Evolutionary conservation across 2,329 filamentous ascomycete genomes (phyloP).

Genomic region (Neonectria hederae): DNA sequence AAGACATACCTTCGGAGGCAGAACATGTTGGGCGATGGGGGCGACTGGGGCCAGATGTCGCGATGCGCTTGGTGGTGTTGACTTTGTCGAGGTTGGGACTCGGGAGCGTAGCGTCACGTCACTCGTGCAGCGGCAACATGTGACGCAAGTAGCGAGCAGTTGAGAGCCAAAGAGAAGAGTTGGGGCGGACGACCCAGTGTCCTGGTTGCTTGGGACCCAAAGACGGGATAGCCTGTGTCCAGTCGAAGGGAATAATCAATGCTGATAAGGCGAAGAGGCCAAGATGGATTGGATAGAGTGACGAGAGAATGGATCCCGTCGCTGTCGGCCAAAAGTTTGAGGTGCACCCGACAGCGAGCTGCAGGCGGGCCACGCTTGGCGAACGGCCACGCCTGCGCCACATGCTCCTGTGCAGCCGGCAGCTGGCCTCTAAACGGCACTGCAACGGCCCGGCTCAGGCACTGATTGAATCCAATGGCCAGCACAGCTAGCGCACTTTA

Average conservation of each 20-base stretch:
- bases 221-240: not conserved
- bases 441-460: constrained; percentile 3
- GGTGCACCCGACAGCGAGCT: constrained; percentile 5
- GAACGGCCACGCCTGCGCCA: constrained; percentile 18
- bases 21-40: constrained; percentile 59
- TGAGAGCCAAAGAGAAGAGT: not conserved
- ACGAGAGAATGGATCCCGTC: not conserved
- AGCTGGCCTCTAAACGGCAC: not conserved
- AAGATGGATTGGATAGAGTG: constrained; percentile 3
- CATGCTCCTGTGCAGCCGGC: not conserved
- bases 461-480: constrained; percentile 2
- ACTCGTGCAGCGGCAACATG: constrained; percentile 21
- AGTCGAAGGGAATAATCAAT: constrained; percentile 19
- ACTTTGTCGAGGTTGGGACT: constrained; percentile 9
- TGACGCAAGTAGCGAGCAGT: constrained; percentile 4
- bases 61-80: constrained; percentile 22
- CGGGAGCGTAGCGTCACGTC: constrained; percentile 17
- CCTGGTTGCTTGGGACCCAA: not conserved
- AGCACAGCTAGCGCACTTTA: too few relatives aligned
- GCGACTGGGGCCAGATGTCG: constrained; percentile 9
- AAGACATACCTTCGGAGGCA: constrained; percentile 65
- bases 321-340: constrained; percentile 14
- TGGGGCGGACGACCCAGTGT: not conserved
- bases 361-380: constrained; percentile 1
- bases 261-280: constrained; percentile 31